phyloP scores from a whole-genome alignment of 1,284 basidiomycete species.

The Heterobasidion parviporum region DNA sequence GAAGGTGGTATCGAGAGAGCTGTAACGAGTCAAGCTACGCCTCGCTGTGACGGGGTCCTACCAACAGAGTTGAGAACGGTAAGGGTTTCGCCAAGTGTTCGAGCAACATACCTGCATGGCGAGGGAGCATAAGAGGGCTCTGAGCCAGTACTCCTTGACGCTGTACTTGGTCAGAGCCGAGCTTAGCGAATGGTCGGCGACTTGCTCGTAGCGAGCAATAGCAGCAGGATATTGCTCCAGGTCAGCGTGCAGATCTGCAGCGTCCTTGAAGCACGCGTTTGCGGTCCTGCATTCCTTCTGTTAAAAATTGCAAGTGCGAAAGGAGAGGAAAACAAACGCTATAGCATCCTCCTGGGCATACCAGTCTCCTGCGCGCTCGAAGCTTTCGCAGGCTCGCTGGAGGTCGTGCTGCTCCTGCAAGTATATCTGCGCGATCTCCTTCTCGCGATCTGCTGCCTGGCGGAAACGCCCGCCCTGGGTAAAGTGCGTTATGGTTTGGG shows the following conservation, averaged over 20 bases:
- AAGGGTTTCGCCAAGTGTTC: neutral
- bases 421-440: constrained; percentile 92
- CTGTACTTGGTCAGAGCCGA: constrained; percentile 94
- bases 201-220: constrained; percentile 84
- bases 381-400: constrained; percentile 82
- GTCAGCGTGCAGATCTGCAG: constrained; percentile 91
- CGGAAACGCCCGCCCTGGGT: constrained; percentile 86
- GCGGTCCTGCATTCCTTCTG: constrained; percentile 62
- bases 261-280: constrained; percentile 93
- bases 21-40: constrained; percentile 71
- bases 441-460: constrained; percentile 96
- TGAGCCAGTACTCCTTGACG: constrained; percentile 97
- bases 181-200: constrained; percentile 79
- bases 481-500: constrained; percentile 79
- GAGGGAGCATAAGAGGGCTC: constrained; percentile 82
- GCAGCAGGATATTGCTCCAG: constrained; percentile 82
- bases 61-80: constrained; percentile 4
- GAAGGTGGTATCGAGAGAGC: constrained; percentile 75
- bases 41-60: constrained; percentile 84
- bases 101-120: constrained; percentile 67
- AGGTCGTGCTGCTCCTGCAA: constrained; percentile 73
- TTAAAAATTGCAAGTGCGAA: neutral
- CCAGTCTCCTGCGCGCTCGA: constrained; percentile 93
- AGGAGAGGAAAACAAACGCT: constrained; percentile 55
- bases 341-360: constrained; percentile 94